Evolutionary conservation across 441 rosid genomes (phyloP), one percentile per base, ranked within the genome.

Genomic region (Gossypium davidsonii): DNA sequence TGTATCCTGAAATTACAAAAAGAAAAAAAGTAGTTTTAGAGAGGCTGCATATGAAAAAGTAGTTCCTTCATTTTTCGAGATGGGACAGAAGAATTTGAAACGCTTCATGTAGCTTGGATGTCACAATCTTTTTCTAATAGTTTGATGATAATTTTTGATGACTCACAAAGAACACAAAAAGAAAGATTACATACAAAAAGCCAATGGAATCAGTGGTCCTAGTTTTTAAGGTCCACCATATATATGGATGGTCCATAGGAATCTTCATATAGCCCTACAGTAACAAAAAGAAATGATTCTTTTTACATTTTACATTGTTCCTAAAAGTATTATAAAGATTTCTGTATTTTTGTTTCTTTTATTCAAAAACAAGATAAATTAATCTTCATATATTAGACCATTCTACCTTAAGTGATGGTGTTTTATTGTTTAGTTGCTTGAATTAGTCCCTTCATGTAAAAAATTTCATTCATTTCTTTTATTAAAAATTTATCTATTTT

Each of bases 1-100:
- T 0, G 97, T 93, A 76, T 90, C 96, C 97, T 93, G 90, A 73
- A 75, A 44, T 74, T 31, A 34, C 67, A 62, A 49, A 12, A 23
- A 4, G 25, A 9, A 20, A 20, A 2, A 10, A 11, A 3, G 10
- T 15, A 52, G 6, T 9, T 7, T 17, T 17, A 23, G 15, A 53
- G 3, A 52, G 31, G 26, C 15, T n/a, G 15, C 39, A 28, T n/a
- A 15, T 12, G 3, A 9, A 53, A 25, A 62, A 18, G 14, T 1
- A 3, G 46, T 63, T 59, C 9, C 7, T 18, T n/a, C n/a, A 52
- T n/a, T 20, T 14, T 25, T 8, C 14, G 12, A 25, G 52, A 39
- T 23, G 55, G 10, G 48, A 42, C 17, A 11, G 9, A 14, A 26
- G 2, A 17, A 25, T 26, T 31, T 10, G 44, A 5, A 23, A 26